Evolutionary conservation across 805 yeast species (phyloP).

Genomic region (Wickerhamomyces rabaulensis): DNA sequence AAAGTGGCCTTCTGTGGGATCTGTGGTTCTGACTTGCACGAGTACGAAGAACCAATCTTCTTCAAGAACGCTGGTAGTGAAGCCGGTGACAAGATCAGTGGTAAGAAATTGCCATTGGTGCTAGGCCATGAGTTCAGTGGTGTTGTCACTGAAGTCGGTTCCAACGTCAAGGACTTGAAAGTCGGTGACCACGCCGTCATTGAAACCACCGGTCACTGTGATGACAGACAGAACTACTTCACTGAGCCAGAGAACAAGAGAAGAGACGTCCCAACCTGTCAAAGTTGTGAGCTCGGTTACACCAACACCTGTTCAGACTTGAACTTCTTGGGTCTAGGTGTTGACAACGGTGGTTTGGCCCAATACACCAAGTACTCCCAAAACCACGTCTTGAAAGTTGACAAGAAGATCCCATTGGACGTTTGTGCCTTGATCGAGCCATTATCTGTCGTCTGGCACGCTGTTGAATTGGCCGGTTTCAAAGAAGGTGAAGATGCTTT

Average conservation of each 20-base stretch:
- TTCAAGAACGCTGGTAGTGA: slow-evolving; percentile 44
- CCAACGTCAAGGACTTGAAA: slow-evolving; percentile 41
- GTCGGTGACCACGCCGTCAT: slow-evolving; percentile 55
- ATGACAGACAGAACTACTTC: slow-evolving; percentile 29
- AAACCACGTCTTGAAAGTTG: slow-evolving; percentile 35
- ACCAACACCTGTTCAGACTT: slow-evolving; percentile 41
- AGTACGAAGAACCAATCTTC: slow-evolving; percentile 56
- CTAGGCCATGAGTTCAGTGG: slow-evolving; percentile 63
- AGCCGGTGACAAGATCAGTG: slow-evolving; percentile 22
- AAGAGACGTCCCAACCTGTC: slow-evolving; percentile 27
- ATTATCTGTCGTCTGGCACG: slow-evolving; percentile 56
- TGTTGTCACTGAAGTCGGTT: slow-evolving; percentile 48
- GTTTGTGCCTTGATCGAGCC: slow-evolving; percentile 57
- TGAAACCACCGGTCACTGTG: slow-evolving; percentile 42
- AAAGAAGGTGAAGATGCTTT: slow-evolving; percentile 41
- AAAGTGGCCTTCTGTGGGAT: slow-evolving; percentile 47
- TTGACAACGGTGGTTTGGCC: slow-evolving; percentile 42
- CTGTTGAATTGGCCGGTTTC: slow-evolving; percentile 40
- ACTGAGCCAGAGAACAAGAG: slow-evolving; percentile 20
- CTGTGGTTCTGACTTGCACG: slow-evolving; percentile 59
- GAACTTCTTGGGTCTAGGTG: slow-evolving; percentile 45
- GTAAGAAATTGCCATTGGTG: slow-evolving; percentile 46
- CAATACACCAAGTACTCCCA: slow-evolving; percentile 37
- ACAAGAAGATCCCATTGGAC: slow-evolving; percentile 38
- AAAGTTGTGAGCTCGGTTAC: slow-evolving; percentile 37